Base-by-base conservation (phyloP, 148 eudicot genomes). In the Diospyros lotus region DNA sequence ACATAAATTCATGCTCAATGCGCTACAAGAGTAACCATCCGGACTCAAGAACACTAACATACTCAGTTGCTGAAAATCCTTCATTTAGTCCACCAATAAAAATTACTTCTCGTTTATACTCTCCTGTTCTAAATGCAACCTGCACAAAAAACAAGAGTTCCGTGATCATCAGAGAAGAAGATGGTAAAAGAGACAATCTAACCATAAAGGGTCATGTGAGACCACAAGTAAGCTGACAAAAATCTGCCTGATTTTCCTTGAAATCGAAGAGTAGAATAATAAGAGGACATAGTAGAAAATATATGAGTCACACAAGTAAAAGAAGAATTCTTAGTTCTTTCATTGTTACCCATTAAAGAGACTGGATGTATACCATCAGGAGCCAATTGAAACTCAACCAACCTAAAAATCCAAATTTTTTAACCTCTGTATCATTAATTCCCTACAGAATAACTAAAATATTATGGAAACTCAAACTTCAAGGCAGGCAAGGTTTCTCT, bases 11-110 rank as follows among this genome's bases (percentile, higher is more conserved):
- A 58, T n/a, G 53, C 70, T 51, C 39, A 75, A 43, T 52, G 43
- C 65, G 65, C 14, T 50, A 71, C 58, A 0, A 51, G 39, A 2
- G 39, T 1, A 39, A 58, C 5, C 50, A 59, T 39, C 17, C 43
- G 48, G 69, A 65, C 13, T 15, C 12, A 39, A 73, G 42, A 42
- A 66, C 58, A 45, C 41, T 15, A 11, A 87, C 97, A 63, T 95
- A 95, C 98, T 95, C 92, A 38, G 98, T 90, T 63, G 98, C 98
- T 88, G 92, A 90, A 76, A 95, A 90, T 9, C 98, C 98, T 74
- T 95, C 97, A 65, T 92, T 89, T 75, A 92, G 72, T 76, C 98
- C 98, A 73, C 96, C 96, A 79, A 95, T 86, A 75, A 95, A 95
- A 72, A 95, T 82, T 75, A 92, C 96, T 76, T 92, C 94, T 75